Base-by-base conservation (phyloP, 345 rosid species). In the Dipteronia dyeriana region DNA sequence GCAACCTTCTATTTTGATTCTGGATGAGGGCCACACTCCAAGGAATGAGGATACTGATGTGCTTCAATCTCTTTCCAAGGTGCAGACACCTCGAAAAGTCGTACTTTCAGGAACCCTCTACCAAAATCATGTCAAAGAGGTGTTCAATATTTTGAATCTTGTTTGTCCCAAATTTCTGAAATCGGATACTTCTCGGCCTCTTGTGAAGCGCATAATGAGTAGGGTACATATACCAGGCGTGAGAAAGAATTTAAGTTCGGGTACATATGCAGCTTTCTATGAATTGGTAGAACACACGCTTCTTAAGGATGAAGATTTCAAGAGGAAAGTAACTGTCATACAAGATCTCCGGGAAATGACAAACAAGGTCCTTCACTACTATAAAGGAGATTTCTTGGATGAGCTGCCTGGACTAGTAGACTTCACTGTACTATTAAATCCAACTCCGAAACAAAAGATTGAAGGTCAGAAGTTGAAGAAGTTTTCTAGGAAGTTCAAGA, bases 11-110 rank as follows among this genome's bases (percentile, higher is more conserved):
- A 82, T 95, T 85, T 85, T 95, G 34, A 93, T 95, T 68, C 82
- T 95, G 79, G 99, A 95, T 67, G 99, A 95, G 67, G 98, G 96
- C 56, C 98, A 92, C 79, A 88, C 96, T 9, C 97, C 97, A 4
- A 89, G 98, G 86, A 95, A 91, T 1, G 93, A 92, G 62, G 83
- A 93, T 39, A 95, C 92, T 0, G 88, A 95, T 78, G 86, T 87
- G 57, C 62, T 93, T 39, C 92, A 86, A 54, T 89, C 98, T 8
- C 92, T 95, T 19, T 97, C 93, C n/a, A 90, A 87, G 66, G 90
- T 95, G 19, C 90, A 82, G 85, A 95, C 98, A 0, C 89, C 90
- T 65, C 84, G 94, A 26, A 95, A 93, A 80, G 98, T 95, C 20
- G 98, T 93, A 3, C 97, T 93, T 75, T 90, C 97, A 0, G 97